Evolutionary conservation across 2,329 filamentous ascomycete species (phyloP).

Genomic region (Claviceps sp.): DNA sequence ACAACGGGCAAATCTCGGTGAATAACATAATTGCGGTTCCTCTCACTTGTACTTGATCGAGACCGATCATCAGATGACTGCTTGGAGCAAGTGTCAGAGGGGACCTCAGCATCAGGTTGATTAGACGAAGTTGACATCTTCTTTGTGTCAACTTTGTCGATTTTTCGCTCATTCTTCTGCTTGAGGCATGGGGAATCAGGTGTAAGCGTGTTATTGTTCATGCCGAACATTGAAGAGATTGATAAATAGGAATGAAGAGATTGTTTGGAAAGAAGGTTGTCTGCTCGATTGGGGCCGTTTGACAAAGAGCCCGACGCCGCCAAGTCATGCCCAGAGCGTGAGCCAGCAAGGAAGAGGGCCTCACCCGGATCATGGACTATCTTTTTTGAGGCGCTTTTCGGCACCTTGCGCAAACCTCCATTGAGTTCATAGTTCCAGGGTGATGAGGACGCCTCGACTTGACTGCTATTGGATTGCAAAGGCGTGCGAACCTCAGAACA

Average conservation of each 20-base stretch:
- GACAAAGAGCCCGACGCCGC: neutral
- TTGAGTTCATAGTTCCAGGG: constrained; percentile 42
- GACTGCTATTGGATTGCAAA: constrained; percentile 9
- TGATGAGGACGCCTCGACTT: constrained; percentile 15
- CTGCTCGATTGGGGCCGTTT: neutral
- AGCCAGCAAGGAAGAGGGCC: neutral
- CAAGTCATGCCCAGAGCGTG: neutral
- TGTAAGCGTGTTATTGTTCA: constrained; percentile 42
- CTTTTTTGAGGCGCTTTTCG: constrained; percentile 7
- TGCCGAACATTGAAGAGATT: constrained; percentile 34
- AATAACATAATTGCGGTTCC: constrained; percentile 40
- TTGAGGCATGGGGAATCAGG: constrained; percentile 1
- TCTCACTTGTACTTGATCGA: constrained; percentile 23
- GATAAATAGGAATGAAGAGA: constrained; percentile 17
- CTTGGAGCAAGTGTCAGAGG: constrained; percentile 33
- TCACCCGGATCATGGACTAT: neutral
- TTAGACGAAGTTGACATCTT: constrained; percentile 29
- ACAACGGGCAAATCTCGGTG: constrained; percentile 24
- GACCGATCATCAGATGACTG: constrained; percentile 23
- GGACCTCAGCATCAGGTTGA: constrained; percentile 37
- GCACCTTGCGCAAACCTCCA: constrained; percentile 41
- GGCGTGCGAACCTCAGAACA: constrained; percentile 4
- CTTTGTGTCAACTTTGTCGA: constrained; percentile 18
- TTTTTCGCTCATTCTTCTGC: neutral
- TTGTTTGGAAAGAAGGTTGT: constrained; percentile 11